Evolutionary conservation across 2,329 filamentous ascomycete species (phyloP).

Genomic region (Hypoxylon sp.): DNA sequence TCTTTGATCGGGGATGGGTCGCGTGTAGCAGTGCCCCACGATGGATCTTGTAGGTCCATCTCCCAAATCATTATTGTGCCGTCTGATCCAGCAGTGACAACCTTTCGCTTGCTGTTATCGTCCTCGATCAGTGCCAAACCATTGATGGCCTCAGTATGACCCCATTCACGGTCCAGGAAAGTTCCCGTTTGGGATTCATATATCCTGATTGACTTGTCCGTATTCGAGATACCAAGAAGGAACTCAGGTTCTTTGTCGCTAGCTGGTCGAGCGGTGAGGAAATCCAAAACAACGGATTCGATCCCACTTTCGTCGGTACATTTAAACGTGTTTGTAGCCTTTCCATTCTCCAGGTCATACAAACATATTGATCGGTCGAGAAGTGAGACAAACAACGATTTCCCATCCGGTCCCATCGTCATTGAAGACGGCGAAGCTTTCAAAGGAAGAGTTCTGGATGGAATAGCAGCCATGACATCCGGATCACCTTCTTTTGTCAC

Average conservation of each 20-base stretch:
- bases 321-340: constrained; percentile 81
- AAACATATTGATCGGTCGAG: constrained; percentile 73
- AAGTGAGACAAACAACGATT: constrained; percentile 71
- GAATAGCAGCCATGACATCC: constrained; percentile 81
- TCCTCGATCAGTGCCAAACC: constrained; percentile 81
- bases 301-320: constrained; percentile 83
- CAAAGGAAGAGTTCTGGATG: constrained; percentile 82
- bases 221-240: constrained; percentile 90
- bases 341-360: constrained; percentile 77
- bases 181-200: constrained; percentile 85
- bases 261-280: constrained; percentile 75
- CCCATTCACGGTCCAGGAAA: constrained; percentile 91
- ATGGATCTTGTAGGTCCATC: constrained; percentile 65
- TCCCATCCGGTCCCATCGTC: constrained; percentile 75
- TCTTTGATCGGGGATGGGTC: constrained; percentile 71
- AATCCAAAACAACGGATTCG: constrained; percentile 87
- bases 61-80: constrained; percentile 88
- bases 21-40: constrained; percentile 60
- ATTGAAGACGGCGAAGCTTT: constrained; percentile 92
- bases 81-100: constrained; percentile 84
- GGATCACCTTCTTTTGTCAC: constrained; percentile 76
- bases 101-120: constrained; percentile 67
- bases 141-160: constrained; percentile 94
- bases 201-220: constrained; percentile 93
- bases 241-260: constrained; percentile 72